A percentile compares a stretch with the other conserved stretches of the same genome.
phyloP scores from a whole-genome alignment of 352 stramenopile species.

The Albugo laibachii region DNA sequence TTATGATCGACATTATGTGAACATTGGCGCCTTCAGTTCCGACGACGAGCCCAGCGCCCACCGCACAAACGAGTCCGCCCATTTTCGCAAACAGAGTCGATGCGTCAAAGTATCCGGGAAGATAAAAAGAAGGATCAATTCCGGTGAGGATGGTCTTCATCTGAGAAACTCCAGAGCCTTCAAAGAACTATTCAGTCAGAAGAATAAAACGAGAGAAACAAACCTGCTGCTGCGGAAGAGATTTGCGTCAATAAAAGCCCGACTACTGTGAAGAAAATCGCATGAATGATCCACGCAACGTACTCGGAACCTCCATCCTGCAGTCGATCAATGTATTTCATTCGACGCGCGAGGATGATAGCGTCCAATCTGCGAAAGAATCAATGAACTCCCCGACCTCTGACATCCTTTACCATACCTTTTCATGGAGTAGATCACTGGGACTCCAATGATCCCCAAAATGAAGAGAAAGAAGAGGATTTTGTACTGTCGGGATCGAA shows the following conservation, averaged over 20 bases:
- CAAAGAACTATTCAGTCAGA: not conserved
- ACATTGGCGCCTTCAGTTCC: slow-evolving; percentile 98
- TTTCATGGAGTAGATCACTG: slow-evolving; percentile 53
- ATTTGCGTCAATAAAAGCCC: slow-evolving; percentile 51
- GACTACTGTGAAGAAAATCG: slow-evolving; percentile 41
- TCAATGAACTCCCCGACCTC: too few species aligned
- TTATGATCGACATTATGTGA: slow-evolving; percentile 88
- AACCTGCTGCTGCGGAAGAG: slow-evolving; percentile 29
- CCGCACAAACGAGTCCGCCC: slow-evolving; percentile 85
- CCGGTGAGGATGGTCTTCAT: slow-evolving; percentile 82
- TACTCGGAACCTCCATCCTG: slow-evolving; percentile 12
- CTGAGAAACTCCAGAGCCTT: slow-evolving; percentile 62
- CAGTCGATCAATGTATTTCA: too few species aligned
- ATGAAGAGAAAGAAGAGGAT: slow-evolving; percentile 59
- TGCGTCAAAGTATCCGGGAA: slow-evolving; percentile 68
- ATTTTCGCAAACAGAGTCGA: slow-evolving; percentile 76
- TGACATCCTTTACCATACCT: not conserved
- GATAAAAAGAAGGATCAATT: slow-evolving; percentile 58
- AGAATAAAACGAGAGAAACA: not conserved
- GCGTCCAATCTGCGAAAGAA: too few species aligned
- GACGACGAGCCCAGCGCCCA: slow-evolving; percentile 88
- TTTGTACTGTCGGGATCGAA: slow-evolving; percentile 21
- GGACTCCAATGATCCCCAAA: slow-evolving; percentile 57
- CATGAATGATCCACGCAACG: slow-evolving; percentile 39
- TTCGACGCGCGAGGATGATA: too few species aligned